Evolutionary conservation across 1,284 basidiomycete species (phyloP), one percentile per base, ranked within the genome.

Genomic region (Trametes versicolor): DNA sequence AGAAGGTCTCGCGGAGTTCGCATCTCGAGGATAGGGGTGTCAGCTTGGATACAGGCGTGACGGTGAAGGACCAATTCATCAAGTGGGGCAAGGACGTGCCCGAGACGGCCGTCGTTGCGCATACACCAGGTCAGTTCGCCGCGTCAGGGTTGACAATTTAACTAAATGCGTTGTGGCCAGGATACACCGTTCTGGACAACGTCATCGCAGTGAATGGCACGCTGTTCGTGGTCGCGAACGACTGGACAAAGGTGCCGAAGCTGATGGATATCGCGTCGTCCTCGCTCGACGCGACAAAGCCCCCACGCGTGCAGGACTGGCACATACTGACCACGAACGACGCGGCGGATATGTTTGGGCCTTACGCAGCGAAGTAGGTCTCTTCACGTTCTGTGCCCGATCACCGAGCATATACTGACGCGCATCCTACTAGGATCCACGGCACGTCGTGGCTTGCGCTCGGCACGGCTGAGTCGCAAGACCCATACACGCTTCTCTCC

Each of bases 141-240:
- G 36, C 34, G 21, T 19, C 13, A 27, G 13, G 13, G 32, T 15
- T 2, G 55, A 13, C 29, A 10, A 19, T 4, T 49, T 29, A 6
- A 49, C 29, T 67, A 34, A 61, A 21, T 4, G 19, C 15, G 7
- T 48, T 21, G 32, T 32, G 12, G 65, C 49, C 72, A 94, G 94
- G 94, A 2, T 94, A 90, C 80, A 94, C 92, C 1, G 85, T 95
- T 48, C 80, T 96, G 60, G 92, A 95, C 70, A 90, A 92, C 65
- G 82, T 94, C 27, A 86, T 91, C 67, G 75, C 92, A 29, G 83
- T 83, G 68, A 88, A 91, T 70, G 89, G 90, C 13, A 85, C 85
- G 7, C 80, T 94, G 60, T 93, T 88, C 75, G 76, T 95, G 63
- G 87, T 93, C 27, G 83, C 85, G 4, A 86, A 92, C 70, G 78